These are phyloP conservation scores for Fusarium bactridioides DNA, from an alignment of 2,329 filamentous ascomycete species.

Conservation along the genomic window DNA sequence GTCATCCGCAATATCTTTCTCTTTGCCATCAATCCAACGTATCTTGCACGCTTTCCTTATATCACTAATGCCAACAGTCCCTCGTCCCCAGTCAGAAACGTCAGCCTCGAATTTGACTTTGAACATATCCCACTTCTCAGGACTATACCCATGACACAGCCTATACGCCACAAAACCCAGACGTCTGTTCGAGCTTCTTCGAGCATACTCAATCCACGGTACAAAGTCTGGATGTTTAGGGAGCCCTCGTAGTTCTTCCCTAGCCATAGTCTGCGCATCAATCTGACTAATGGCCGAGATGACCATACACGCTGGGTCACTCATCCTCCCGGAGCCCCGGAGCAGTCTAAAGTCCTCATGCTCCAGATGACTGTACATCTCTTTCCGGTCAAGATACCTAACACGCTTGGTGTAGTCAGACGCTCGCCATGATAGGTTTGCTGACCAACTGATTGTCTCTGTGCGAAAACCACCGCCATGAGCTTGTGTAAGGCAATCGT, in stretches of 20 bases:
- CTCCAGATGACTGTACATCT: neutral
- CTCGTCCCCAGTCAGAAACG: constrained; percentile 37
- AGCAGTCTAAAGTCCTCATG: neutral
- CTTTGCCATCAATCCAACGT: constrained; percentile 35
- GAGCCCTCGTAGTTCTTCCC: constrained; percentile 23
- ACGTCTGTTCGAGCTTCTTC: rapidly evolving
- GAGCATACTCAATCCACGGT: constrained; percentile 20
- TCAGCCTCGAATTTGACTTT: constrained; percentile 39
- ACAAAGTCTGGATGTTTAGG: neutral
- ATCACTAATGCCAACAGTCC: neutral
- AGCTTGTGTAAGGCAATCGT: neutral
- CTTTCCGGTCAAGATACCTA: constrained; percentile 2
- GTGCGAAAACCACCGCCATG: neutral
- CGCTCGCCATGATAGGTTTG: neutral
- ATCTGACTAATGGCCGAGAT: neutral
- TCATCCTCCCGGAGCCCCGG: neutral
- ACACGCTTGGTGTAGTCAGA: constrained; percentile 6
- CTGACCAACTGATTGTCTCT: constrained; percentile 17
- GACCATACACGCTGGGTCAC: constrained; percentile 7
- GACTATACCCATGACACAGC: constrained; percentile 21
- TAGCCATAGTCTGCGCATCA: constrained; percentile 7
- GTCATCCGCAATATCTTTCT: constrained; percentile 17
- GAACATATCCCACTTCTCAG: constrained; percentile 39
- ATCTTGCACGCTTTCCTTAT: constrained; percentile 28
- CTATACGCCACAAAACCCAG: constrained; percentile 33